Evolutionary conservation across 495 filamentous ascomycete species (phyloP), one percentile per base, ranked within the genome.

Genomic region (Neurospora sp.): DNA sequence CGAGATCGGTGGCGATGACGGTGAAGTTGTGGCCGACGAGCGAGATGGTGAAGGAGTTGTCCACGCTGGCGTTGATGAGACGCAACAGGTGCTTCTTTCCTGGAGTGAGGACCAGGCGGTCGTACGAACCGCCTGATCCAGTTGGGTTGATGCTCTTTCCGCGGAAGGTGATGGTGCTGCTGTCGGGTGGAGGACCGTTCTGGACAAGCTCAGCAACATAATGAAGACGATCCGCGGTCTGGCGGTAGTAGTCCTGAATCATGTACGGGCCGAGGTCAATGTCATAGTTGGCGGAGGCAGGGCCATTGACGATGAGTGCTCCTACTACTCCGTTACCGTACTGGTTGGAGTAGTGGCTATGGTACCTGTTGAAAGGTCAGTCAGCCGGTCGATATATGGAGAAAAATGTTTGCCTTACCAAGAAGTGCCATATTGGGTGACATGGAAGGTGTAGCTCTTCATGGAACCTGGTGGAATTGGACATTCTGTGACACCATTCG

Each of bases 271-370:
- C 88, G 2, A 86, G 78, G 73, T 88, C 87, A 61, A 83, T 81
- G 70, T 88, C 85, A 70, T 87, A 87, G 71, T 84, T 79, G 38
- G 81, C 83, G n/a, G 82, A 84, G 5, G 82, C 78, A 5, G 87
- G 86, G 14, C 85, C 86, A 40, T 81, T 79, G 75, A 87, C 83
- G 69, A 87, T 76, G 12, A 89, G 80, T 7, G 80, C 74, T 22
- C 87, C 87, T n/a, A 82, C 77, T 12, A 85, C 77, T 3, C 87
- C 87, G 72, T 87, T 83, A 48, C 80, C 82, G 69, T 85, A 84
- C 74, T 91, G 89, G 18, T 86, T 78, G 12, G 82, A 83, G 74
- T 86, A 89, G 75, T 91, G 90, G 39, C 81, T 84, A 75, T 91
- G 90, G 71, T 90, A 78, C 72, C 72, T 70, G 27, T 14, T n/a